Percentiles rank a stretch among this genome's conserved stretches.
Conservation (phyloP, 805 yeast genomes). For the Metschnikowia aberdeeniae region DNA sequence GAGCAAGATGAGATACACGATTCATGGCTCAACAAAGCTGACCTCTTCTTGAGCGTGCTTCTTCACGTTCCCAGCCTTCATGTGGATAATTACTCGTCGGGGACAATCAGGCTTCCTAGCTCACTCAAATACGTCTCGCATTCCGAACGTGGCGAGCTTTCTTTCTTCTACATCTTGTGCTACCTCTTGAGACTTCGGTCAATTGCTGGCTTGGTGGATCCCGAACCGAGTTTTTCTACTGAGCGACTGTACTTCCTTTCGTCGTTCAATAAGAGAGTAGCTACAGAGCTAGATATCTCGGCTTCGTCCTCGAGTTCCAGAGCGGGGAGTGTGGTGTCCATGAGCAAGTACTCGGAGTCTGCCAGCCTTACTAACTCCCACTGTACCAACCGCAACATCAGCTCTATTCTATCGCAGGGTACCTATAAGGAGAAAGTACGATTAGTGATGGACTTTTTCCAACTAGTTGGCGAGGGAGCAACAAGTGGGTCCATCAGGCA, state of each 20-base stretch:
- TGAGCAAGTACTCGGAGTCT: slow-evolving; percentile 5
- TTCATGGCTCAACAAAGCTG: slow-evolving; percentile 9
- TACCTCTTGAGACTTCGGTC: slow-evolving; percentile 9
- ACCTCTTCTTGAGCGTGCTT: slow-evolving; percentile 11
- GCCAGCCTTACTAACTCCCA: background rate
- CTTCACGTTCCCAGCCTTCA: slow-evolving; percentile 15
- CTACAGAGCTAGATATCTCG: slow-evolving; percentile 15
- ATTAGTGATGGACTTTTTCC: slow-evolving; percentile 14
- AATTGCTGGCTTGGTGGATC: slow-evolving; percentile 6
- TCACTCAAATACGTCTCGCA: slow-evolving; percentile 6
- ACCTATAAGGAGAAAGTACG: slow-evolving; percentile 17
- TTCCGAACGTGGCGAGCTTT: slow-evolving; percentile 14
- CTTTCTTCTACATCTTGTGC: slow-evolving; percentile 15
- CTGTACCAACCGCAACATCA: slow-evolving; percentile 3
- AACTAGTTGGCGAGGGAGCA: background rate
- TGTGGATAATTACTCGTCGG: slow-evolving; percentile 9
- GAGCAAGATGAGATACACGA: slow-evolving; percentile 10
- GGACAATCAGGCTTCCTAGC: background rate
- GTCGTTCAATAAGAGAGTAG: slow-evolving; percentile 11
- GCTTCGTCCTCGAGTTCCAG: slow-evolving; percentile 17
- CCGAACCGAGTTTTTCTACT: slow-evolving; percentile 5
- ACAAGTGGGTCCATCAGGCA: slow-evolving; percentile 10
- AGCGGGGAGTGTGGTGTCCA: slow-evolving; percentile 14
- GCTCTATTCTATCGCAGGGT: slow-evolving; percentile 15
- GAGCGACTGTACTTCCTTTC: slow-evolving; percentile 11